Evolutionary conservation across 2,329 filamentous ascomycete genomes (phyloP), one percentile per base, ranked within the genome.

Genomic region (Fusarium ramigenum): DNA sequence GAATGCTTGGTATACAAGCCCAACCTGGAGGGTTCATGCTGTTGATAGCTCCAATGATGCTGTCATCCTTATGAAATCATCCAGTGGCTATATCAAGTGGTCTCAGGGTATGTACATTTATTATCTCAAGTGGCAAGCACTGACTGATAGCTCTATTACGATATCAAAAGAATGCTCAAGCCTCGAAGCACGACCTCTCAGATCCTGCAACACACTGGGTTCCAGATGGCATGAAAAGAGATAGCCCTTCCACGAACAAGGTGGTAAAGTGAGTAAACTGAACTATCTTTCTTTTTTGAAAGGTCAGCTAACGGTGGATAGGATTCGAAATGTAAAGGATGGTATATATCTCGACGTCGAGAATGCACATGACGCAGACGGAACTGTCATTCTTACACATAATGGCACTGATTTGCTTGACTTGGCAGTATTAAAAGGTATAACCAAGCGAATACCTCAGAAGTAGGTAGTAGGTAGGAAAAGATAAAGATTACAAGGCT

Each of bases 241-340:
- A 28, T 28, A 28, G 25, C 25, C 25, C 25, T 28, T 28, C 25
- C 25, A 28, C 25, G 25, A 28, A 28, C 25, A 28, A 28, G 25
- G 25, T 7, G 25, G 25, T 28, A 18, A 11, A 30, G 30, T 30
- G 28, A 28, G 25, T 28, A 28, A 28, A 28, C 9, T 11, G 0
- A 16, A 15, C 1, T n/a, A 5, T 0, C 2, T 0, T 0, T 6
- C 14, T 8, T n/a, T n/a, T 14, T 5, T 34, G 14, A 34, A 34
- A 34, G 14, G 11, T 34, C 5, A 2, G 9, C 46, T 49, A 49
- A 49, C 14, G n/a, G 14, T 0, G 16, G 4, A 4, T 6, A 49
- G 46, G 14, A n/a, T n/a, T 12, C 28, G 46, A 9, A 49, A 49
- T 9, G 14, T 30, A 2, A 49, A 49, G 15, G 28, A 49, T 30